Percentiles rank a stretch among this genome's conserved stretches.
Evolutionary conservation across 345 rosid genomes (phyloP).

Genomic region (Stellera chamaejasme): DNA sequence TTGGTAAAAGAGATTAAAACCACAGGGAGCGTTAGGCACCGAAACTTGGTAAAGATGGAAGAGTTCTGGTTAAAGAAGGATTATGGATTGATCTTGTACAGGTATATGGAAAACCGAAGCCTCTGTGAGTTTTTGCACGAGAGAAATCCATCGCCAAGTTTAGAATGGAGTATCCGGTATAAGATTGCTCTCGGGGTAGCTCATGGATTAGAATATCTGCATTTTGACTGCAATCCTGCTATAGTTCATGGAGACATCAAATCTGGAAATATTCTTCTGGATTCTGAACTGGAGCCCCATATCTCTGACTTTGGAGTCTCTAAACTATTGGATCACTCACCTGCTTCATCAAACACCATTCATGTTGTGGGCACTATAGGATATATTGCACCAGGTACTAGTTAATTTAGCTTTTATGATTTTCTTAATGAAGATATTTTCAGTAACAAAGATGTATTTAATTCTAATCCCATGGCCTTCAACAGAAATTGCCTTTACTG

Average conservation of each 20-base stretch:
- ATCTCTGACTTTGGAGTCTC: slow-evolving; percentile 83
- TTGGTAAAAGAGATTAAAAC: slow-evolving; percentile 67
- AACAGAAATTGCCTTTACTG: slow-evolving; percentile 56
- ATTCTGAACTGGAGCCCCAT: slow-evolving; percentile 64
- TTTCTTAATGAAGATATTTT: neutral
- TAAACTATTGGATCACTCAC: slow-evolving; percentile 47
- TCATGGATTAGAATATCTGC: slow-evolving; percentile 76
- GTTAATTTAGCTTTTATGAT: neutral
- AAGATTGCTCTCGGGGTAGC: slow-evolving; percentile 61
- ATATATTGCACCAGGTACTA: slow-evolving; percentile 75
- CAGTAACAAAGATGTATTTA: too few relatives aligned
- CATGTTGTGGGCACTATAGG: slow-evolving; percentile 61
- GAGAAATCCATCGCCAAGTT: slow-evolving; percentile 14
- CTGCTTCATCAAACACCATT: slow-evolving; percentile 30
- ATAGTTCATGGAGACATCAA: slow-evolving; percentile 79
- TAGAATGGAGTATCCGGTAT: slow-evolving; percentile 56
- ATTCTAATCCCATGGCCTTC: neutral
- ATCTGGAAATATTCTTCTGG: slow-evolving; percentile 70
- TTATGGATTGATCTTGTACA: slow-evolving; percentile 52
- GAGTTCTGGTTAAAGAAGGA: slow-evolving; percentile 74
- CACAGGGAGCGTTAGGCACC: slow-evolving; percentile 52
- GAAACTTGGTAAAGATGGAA: slow-evolving; percentile 64
- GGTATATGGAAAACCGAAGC: slow-evolving; percentile 72
- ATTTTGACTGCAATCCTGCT: slow-evolving; percentile 62
- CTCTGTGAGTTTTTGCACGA: slow-evolving; percentile 50